phyloP scores from a whole-genome alignment of 441 rosid genomes.

The Oxalis stricta region DNA sequence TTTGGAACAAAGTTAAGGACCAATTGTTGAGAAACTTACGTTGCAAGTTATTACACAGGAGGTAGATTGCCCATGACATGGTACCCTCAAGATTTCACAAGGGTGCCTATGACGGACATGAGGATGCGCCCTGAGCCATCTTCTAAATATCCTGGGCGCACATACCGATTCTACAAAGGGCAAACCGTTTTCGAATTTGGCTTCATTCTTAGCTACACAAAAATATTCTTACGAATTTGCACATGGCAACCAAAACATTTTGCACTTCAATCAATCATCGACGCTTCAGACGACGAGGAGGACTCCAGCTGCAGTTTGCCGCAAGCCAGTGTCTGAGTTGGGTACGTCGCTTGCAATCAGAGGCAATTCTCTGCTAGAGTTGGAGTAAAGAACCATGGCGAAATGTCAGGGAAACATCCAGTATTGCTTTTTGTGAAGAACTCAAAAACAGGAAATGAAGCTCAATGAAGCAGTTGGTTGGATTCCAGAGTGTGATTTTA shows the following conservation, averaged over 20 bases:
- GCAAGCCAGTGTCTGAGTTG: constrained; percentile 33
- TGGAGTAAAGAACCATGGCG: constrained; percentile 46
- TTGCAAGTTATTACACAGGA: constrained; percentile 22
- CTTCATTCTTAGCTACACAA: constrained; percentile 63
- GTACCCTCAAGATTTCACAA: constrained; percentile 57
- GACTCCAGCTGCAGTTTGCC: constrained; percentile 11
- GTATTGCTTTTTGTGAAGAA: constrained; percentile 47
- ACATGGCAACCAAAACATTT: constrained; percentile 8
- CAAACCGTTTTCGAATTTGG: constrained; percentile 53
- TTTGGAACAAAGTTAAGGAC: too few relatives aligned
- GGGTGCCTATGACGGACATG: constrained; percentile 81
- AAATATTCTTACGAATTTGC: constrained; percentile 37
- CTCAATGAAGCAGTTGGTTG: constrained; percentile 46
- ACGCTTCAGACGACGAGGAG: not conserved
- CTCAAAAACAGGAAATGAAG: constrained; percentile 23
- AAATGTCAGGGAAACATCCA: constrained; percentile 63
- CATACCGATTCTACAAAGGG: constrained; percentile 67
- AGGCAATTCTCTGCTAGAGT: constrained; percentile 31
- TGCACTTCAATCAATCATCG: constrained; percentile 22
- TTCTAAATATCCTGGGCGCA: constrained; percentile 67
- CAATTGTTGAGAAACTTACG: too few relatives aligned
- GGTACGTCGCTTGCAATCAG: constrained; percentile 25
- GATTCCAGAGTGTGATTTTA: constrained; percentile 48
- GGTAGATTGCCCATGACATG: constrained; percentile 81
- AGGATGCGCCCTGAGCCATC: constrained; percentile 60